phyloP scores from a whole-genome alignment of 1,284 basidiomycete species.

The Cutaneotrichosporon sp. region DNA sequence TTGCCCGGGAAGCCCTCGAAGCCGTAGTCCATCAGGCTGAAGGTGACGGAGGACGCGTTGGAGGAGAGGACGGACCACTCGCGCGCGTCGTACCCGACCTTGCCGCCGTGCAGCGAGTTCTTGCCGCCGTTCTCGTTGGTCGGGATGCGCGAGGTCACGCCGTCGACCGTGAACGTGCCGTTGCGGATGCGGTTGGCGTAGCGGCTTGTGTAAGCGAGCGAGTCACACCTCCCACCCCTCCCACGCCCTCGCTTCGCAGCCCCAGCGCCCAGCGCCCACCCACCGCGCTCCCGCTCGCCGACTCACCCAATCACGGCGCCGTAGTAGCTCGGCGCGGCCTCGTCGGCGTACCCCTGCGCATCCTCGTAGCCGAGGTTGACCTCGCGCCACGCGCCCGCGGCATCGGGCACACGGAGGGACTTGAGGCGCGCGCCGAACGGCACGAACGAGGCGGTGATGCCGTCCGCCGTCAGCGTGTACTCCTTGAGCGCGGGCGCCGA shows the following conservation, averaged over 20 bases:
- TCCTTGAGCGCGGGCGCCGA: slow-evolving; percentile 22
- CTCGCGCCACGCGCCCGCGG: slow-evolving; percentile 27
- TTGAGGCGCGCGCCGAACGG: slow-evolving; percentile 38
- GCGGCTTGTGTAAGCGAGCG: slow-evolving; percentile 25
- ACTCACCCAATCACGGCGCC: slow-evolving; percentile 42
- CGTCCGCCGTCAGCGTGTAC: slow-evolving; percentile 29
- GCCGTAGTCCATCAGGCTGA: slow-evolving; percentile 25
- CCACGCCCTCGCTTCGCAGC: no score
- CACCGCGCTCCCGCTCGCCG: no score
- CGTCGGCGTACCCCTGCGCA: slow-evolving; percentile 22
- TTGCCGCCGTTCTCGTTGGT: slow-evolving; percentile 37
- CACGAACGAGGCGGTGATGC: slow-evolving; percentile 43
- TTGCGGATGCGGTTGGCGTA: slow-evolving; percentile 44
- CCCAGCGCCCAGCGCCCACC: no score
- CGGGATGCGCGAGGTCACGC: slow-evolving; percentile 26
- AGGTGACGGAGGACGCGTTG: slow-evolving; percentile 19
- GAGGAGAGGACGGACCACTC: slow-evolving; percentile 24
- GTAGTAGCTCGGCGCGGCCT: slow-evolving; percentile 33
- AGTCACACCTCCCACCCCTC: no score
- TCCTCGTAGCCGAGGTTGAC: slow-evolving; percentile 39
- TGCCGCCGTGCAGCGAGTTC: slow-evolving; percentile 34
- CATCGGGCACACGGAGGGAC: slow-evolving; percentile 37
- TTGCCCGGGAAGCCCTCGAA: slow-evolving; percentile 40
- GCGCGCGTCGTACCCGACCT: slow-evolving; percentile 28
- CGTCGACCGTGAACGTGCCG: slow-evolving; percentile 35